These are phyloP conservation scores for Malassezia equina DNA, from an alignment of 1,284 basidiomycete species.

Conservation along the genomic window DNA sequence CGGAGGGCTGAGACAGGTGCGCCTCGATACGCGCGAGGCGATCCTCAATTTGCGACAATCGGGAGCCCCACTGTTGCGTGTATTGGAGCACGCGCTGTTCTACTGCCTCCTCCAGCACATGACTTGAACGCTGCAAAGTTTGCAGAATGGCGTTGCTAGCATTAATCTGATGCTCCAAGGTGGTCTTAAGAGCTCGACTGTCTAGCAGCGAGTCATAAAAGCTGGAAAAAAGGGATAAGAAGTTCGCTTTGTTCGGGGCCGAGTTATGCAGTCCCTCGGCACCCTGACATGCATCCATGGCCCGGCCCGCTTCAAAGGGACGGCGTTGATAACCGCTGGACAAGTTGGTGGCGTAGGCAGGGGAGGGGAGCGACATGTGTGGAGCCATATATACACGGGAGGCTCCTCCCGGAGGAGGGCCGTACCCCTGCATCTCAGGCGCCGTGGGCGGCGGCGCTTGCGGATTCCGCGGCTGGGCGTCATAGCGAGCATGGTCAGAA, in stretches of 20 bases:
- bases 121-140: conserved; percentile 38
- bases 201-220: conserved; percentile 44
- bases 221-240: conserved; percentile 41
- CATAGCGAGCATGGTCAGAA: conserved; percentile 1
- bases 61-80: conserved; percentile 29
- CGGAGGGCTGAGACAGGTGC: not conserved
- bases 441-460: conserved; percentile 9
- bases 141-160: conserved; percentile 41
- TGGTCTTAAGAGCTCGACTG: conserved; percentile 43
- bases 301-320: not conserved
- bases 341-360: conserved; percentile 35
- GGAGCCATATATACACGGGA: conserved; percentile 28
- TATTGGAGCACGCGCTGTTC: conserved; percentile 37
- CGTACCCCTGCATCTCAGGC: conserved; percentile 13
- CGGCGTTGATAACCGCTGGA: not conserved
- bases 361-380: conserved; percentile 36
- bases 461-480: conserved; percentile 19
- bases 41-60: conserved; percentile 3
- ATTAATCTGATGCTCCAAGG: conserved; percentile 43
- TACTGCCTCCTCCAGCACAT: conserved; percentile 40
- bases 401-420: conserved; percentile 11
- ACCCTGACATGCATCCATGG: conserved; percentile 21
- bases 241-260: conserved; percentile 33
- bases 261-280: conserved; percentile 25
- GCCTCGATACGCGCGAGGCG: not conserved